A percentile compares a stretch with the other conserved stretches of the same genome.
Evolutionary conservation across 148 eudicot genomes (phyloP).

Genomic region (Euryodendron excelsum): DNA sequence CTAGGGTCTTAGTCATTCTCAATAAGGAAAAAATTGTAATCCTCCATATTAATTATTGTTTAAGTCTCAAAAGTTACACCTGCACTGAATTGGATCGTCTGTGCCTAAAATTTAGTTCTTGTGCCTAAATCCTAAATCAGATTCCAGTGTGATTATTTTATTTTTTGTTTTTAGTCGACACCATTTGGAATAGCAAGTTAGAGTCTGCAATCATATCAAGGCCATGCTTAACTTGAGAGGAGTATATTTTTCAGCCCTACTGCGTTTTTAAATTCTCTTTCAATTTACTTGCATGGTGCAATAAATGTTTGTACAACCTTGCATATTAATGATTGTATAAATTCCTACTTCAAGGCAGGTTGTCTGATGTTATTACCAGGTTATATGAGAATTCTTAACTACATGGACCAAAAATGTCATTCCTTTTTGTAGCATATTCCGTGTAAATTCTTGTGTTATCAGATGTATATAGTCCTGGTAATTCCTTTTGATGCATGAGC

Average conservation of each 20-base stretch:
- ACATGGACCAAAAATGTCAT: neutral
- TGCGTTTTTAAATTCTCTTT: neutral
- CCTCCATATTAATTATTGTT: neutral
- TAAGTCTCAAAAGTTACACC: neutral
- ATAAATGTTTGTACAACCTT: neutral
- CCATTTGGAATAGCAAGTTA: neutral
- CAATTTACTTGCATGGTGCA: neutral
- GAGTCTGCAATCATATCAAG: neutral
- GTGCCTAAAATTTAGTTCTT: neutral
- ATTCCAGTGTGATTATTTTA: neutral
- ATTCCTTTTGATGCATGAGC: neutral
- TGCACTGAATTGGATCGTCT: neutral
- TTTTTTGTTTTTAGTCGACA: neutral
- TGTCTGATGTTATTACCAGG: neutral
- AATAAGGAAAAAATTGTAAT: neutral
- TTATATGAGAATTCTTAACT: neutral
- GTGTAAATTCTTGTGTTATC: neutral
- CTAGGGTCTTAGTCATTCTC: neutral
- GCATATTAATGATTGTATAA: neutral
- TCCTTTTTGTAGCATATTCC: neutral
- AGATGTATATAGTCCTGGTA: neutral
- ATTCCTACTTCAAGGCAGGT: neutral
- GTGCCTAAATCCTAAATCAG: neutral
- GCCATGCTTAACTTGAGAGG: neutral
- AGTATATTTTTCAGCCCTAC: neutral